A percentile compares a stretch with the other conserved stretches of the same genome.
Conservation (phyloP, 2,329 filamentous ascomycete species). For the Nannizziopsis arthrosporioides region DNA sequence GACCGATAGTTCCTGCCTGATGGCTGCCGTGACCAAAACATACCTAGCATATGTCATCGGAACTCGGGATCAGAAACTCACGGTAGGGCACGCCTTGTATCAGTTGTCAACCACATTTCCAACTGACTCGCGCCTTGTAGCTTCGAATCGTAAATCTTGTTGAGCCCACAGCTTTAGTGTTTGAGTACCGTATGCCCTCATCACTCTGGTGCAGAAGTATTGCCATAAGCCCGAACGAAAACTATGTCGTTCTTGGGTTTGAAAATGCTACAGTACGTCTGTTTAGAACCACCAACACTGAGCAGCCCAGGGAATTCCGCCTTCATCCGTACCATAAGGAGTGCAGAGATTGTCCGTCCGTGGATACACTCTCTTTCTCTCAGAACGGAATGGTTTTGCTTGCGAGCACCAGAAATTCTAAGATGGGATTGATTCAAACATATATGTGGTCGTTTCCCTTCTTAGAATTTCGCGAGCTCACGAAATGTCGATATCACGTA, state of each 20-base stretch:
- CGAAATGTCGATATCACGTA: constrained; percentile 29
- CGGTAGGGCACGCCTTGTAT: constrained; percentile 20
- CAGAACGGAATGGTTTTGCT: constrained; percentile 32
- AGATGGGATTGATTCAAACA: constrained; percentile 29
- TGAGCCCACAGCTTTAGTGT: constrained; percentile 22
- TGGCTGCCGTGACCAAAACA: constrained; percentile 29
- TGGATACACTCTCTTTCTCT: constrained; percentile 34
- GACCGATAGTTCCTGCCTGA: constrained; percentile 31
- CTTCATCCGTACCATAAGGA: constrained; percentile 29
- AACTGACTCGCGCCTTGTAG: constrained; percentile 16
- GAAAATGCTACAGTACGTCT: constrained; percentile 33
- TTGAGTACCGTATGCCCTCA: constrained; percentile 33
- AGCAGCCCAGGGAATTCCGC: constrained; percentile 29
- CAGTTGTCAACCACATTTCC: background rate
- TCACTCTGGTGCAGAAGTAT: constrained; percentile 32
- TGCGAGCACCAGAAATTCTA: constrained; percentile 28
- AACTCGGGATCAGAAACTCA: constrained; percentile 33
- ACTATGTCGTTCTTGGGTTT: constrained; percentile 33
- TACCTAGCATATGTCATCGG: constrained; percentile 33
- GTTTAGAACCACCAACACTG: constrained; percentile 27
- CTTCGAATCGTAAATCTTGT: constrained; percentile 30
- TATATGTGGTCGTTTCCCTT: constrained; percentile 33
- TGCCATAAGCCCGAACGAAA: constrained; percentile 31
- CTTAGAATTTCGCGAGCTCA: constrained; percentile 26
- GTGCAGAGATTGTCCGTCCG: constrained; percentile 28